phyloP scores from a whole-genome alignment of 345 rosid species.

The Pugionium cornutum region DNA sequence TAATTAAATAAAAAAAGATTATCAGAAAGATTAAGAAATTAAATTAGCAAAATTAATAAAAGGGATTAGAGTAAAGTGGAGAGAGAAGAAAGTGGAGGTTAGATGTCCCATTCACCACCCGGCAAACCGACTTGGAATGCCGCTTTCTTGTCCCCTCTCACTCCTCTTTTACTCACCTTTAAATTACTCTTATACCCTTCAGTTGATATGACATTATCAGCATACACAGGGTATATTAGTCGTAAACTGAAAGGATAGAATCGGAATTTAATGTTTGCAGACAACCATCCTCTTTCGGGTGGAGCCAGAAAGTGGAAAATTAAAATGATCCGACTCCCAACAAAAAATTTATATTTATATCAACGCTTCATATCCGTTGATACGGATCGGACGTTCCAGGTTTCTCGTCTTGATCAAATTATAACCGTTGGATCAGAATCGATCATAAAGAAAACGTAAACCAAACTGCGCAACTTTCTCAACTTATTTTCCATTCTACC shows the following conservation, averaged over 20 bases:
- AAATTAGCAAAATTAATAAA: neutral
- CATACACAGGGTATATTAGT: neutral
- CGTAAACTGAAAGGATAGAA: slow-evolving; percentile 2
- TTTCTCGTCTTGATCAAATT: neutral
- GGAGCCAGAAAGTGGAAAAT: slow-evolving; percentile 38
- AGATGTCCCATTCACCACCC: slow-evolving; percentile 47
- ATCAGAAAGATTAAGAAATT: slow-evolving; percentile 20
- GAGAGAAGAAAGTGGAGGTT: slow-evolving; percentile 42
- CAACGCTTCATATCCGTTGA: neutral
- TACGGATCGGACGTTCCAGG: slow-evolving; percentile 20
- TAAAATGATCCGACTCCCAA: slow-evolving; percentile 29
- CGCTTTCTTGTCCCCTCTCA: slow-evolving; percentile 48
- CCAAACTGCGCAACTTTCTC: slow-evolving; percentile 22
- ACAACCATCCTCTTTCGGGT: slow-evolving; percentile 41
- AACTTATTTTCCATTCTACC: slow-evolving; percentile 29
- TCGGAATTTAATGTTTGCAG: slow-evolving; percentile 35
- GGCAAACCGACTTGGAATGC: slow-evolving; percentile 48
- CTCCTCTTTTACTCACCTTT: neutral
- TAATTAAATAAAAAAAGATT: slow-evolving; percentile 3
- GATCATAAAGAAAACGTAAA: neutral
- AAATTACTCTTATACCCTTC: slow-evolving; percentile 17
- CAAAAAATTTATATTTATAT: no score
- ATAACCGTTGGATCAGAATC: slow-evolving; percentile 33
- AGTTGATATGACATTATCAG: neutral
- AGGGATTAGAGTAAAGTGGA: slow-evolving; percentile 9